phyloP scores from a whole-genome alignment of 2,329 filamentous ascomycete species.

The Aspergillus sp. region DNA sequence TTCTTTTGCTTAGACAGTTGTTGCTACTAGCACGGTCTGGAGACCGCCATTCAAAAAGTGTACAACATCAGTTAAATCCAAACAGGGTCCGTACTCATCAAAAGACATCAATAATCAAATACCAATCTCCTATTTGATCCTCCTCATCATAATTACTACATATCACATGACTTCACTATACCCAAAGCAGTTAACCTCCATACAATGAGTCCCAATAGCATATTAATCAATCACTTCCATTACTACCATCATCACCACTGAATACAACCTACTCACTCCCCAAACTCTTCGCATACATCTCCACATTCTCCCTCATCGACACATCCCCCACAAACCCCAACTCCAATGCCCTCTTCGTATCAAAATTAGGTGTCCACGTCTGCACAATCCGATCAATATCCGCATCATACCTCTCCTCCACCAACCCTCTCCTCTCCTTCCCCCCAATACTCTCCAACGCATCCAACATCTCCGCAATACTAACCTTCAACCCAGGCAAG shows the following conservation, averaged over 20 bases:
- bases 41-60: too few relatives aligned
- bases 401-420: constrained; percentile 58
- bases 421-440: constrained; percentile 53
- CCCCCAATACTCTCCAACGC: constrained; percentile 59
- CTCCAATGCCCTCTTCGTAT: constrained; percentile 54
- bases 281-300: constrained; percentile 40
- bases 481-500: constrained; percentile 58
- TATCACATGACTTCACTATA: too few relatives aligned
- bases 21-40: too few relatives aligned
- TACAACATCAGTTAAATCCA: too few relatives aligned
- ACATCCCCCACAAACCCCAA: constrained; percentile 50
- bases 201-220: too few relatives aligned
- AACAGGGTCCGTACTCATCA: not conserved
- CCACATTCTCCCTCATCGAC: constrained; percentile 43
- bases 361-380: constrained; percentile 62
- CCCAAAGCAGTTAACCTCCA: too few relatives aligned
- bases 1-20: not conserved
- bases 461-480: constrained; percentile 62
- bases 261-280: constrained; percentile 19
- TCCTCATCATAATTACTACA: too few relatives aligned
- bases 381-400: constrained; percentile 59
- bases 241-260: not conserved
- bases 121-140: too few relatives aligned
- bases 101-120: not conserved
- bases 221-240: not conserved